Evolutionary conservation across 2,329 filamentous ascomycete species (phyloP), one percentile per base, ranked within the genome.

Genomic region (Claviceps spartinae): DNA sequence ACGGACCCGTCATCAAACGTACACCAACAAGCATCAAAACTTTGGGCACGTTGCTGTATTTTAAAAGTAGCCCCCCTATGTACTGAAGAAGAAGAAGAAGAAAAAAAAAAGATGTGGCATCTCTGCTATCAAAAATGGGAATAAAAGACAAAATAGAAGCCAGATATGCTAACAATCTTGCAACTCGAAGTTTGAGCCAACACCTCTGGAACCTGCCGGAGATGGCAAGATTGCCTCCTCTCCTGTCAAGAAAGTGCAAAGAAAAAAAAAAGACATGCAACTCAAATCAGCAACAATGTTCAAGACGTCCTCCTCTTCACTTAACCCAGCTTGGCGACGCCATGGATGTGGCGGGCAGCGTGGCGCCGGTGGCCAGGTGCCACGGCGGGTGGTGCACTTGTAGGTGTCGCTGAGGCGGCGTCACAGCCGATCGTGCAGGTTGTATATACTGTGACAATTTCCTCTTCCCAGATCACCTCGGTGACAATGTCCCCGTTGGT

Each of bases 391-490:
- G 60, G 56, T 13, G 58, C 50, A 26, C 40, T 20, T 18, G 40
- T 20, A 18, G 44, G 24, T 34, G 24, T 18, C 6, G 24, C 13
- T 1, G 41, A 20, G 11, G 41, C 8, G 14, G 8, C 20, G 65
- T 62, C 11, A 63, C 61, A 2, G 68, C 68, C n/a, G 73, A 73
- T 62, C 2, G 69, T 67, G 14, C 67, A 60, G 26, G 70, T 62
- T 51, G 72, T 65, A 0, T 75, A 79, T 16, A 79, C 74, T 49
- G 73, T 79, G 30, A 80, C 71, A 4, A 73, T 60, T 46, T 76
- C 71, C 65, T 81, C 71, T 50, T 77, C 73, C 73, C 76, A 79
- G 13, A 80, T 63, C 22, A 83, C 72, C 66, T 82, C 74, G 55
- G 71, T 71, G 13, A 83, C 75, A 6, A 72, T 58, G 45, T 70